Base-by-base conservation (phyloP, 2,329 filamentous ascomycete genomes). In the Alternaria tenuissima region DNA sequence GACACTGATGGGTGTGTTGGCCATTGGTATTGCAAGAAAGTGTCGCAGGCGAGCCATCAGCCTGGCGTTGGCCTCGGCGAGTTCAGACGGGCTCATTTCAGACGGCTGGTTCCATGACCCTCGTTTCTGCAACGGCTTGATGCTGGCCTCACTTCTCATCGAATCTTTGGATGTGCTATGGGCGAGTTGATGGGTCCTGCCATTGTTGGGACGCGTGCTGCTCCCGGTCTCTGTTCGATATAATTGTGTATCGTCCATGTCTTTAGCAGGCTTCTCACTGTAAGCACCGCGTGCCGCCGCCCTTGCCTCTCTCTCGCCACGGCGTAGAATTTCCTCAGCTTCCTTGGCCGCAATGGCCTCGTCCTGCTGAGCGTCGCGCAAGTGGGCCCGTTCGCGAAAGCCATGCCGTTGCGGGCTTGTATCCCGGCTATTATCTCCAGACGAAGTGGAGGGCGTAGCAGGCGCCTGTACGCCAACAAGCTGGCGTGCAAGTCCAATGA, bases 11-110 rank as follows among this genome's bases (percentile, higher is more conserved):
- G 94, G 90, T 20, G 89, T 86, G 52, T 90, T 87, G 1, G 90
- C 87, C 57, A 94, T 82, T 0, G 95, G 93, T 41, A 89, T 94
- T 1, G 93, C 93, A 81, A 99, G 86, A 76, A 99, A 99, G 0
- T 95, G 95, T 14, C 89, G 89, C 43, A 99, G 84, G 54, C 95
- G 87, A 53, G 92, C 89, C 89, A 97, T 93, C 44, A 99, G 84
- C 73, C 96, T 92, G 9, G 89, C 86, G 76, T 99, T 97, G 1
- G 94, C 94, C 22, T 89, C 82, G 0, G 87, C 83, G 11, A 97
- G 81, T 75, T 99, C 93, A 9, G 89, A 87, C 22, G 91, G 87
- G 46, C 82, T 91, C 82, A 97, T 88, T 57, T 92, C 88, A 4
- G 82, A 79, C 12, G 83, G 83, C 34, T 81, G 79, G 48, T 79